Conservation (phyloP, 2,329 filamentous ascomycete genomes). For the Colletotrichum theobromicola region DNA sequence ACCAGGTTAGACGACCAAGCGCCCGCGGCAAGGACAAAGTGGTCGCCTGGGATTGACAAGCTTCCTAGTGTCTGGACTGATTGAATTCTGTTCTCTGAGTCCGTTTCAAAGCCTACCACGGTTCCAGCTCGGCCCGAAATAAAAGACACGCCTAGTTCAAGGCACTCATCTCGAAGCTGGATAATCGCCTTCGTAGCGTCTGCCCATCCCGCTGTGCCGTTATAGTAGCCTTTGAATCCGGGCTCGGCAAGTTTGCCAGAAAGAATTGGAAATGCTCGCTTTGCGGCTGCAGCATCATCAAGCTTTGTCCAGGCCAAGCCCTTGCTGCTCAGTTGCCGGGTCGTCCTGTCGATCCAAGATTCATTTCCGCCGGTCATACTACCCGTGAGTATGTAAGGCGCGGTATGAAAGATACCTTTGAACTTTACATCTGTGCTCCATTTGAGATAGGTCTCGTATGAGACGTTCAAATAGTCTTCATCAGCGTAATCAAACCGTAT, state of each 20-base stretch:
- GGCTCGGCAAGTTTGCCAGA: constrained; percentile 1
- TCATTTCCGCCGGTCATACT: constrained; percentile 11
- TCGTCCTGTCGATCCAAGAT: constrained; percentile 6
- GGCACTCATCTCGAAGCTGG: neutral
- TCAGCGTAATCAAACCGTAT: constrained; percentile 66
- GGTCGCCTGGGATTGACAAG: neutral
- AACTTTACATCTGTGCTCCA: constrained; percentile 21
- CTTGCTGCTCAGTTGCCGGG: neutral
- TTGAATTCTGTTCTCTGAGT: neutral
- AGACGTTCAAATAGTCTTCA: constrained; percentile 62
- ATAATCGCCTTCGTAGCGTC: constrained; percentile 25
- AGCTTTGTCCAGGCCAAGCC: neutral
- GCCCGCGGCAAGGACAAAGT: constrained; percentile 65
- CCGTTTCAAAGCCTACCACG: constrained; percentile 28
- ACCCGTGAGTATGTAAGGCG: neutral
- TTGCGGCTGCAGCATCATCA: neutral
- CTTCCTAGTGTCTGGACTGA: neutral
- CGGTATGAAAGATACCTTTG: constrained; percentile 16
- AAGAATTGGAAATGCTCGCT: neutral
- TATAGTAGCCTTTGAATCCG: constrained; percentile 35
- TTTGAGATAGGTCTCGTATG: constrained; percentile 39
- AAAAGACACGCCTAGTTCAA: constrained; percentile 30
- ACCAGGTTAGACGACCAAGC: constrained; percentile 65
- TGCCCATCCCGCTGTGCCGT: constrained; percentile 31
- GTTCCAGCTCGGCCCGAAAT: constrained; percentile 32